A percentile compares a stretch with the other conserved stretches of the same genome.
phyloP scores from a whole-genome alignment of 768 basidiomycete species.

The Lactarius pseudohatsudake region DNA sequence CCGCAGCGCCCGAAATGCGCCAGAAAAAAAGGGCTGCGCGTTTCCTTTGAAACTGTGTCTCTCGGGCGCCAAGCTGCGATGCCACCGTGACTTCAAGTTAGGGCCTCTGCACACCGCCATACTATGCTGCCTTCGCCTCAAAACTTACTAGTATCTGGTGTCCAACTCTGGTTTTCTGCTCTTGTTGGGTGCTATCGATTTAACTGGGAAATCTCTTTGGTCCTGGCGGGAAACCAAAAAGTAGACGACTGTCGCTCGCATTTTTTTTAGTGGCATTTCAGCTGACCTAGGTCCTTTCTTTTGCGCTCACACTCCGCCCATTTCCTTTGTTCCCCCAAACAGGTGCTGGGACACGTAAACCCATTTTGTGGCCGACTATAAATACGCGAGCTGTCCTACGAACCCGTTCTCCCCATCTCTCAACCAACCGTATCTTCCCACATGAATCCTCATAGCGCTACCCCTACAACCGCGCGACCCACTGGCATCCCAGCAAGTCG shows the following conservation, averaged over 20 bases:
- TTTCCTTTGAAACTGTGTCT: background rate
- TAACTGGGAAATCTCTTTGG: background rate
- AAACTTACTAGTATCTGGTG: background rate
- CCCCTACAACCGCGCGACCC: background rate
- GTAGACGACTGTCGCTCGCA: background rate
- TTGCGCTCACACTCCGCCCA: background rate
- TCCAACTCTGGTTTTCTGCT: background rate
- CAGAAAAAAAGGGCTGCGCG: background rate
- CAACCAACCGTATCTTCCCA: background rate
- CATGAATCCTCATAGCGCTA: background rate
- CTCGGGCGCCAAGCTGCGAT: background rate
- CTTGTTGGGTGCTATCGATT: background rate
- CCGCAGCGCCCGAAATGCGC: background rate
- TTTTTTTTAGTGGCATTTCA: background rate
- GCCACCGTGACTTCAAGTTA: background rate
- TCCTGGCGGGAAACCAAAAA: too few species aligned
- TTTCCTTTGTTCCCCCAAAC: background rate
- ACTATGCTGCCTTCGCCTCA: background rate
- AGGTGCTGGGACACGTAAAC: background rate
- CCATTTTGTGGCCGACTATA: conserved; percentile 6
- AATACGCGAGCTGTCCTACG: background rate
- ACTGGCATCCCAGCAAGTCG: background rate
- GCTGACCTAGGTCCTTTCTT: background rate
- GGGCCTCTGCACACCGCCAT: background rate
- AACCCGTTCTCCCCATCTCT: background rate